These are phyloP conservation scores for Camptophora hylomeconis DNA, from an alignment of 2,329 filamentous ascomycete species.

Conservation along the genomic window DNA sequence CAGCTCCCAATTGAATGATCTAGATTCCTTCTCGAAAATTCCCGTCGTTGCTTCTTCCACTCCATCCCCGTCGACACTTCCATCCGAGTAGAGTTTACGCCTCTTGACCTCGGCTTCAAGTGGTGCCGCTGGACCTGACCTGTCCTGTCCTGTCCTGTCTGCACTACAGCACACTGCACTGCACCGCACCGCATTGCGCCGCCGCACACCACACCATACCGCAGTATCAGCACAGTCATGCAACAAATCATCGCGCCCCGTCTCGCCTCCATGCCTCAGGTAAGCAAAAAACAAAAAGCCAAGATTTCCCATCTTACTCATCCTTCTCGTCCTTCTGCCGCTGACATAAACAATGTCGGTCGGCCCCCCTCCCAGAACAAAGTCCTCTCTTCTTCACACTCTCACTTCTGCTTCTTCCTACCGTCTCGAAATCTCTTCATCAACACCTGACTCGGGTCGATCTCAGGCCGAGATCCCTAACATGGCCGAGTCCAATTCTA, in stretches of 20 bases:
- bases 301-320: slow-evolving; percentile 8
- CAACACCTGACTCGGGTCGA: slow-evolving; percentile 1
- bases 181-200: slow-evolving; percentile 3
- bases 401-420: slow-evolving; percentile 5
- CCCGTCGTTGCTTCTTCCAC: no score
- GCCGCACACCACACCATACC: slow-evolving; percentile 5
- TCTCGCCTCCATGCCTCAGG: slow-evolving; percentile 13
- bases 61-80: slow-evolving; percentile 1
- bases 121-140: no score
- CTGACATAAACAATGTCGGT: slow-evolving; percentile 1
- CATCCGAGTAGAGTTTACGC: no score
- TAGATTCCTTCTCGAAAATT: no score
- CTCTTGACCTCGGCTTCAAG: no score
- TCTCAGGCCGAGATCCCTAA: no score
- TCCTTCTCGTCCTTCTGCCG: slow-evolving; percentile 4
- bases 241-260: slow-evolving; percentile 13
- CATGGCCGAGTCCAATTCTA: no score
- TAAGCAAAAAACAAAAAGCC: no score
- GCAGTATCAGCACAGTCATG: slow-evolving; percentile 10
- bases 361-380: slow-evolving; percentile 2
- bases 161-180: not conserved
- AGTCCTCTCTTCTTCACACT: slow-evolving; percentile 4
- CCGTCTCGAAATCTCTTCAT: slow-evolving; percentile 1
- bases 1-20: no score
- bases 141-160: not conserved